Evolutionary conservation across 441 rosid species (phyloP).

Genomic region (Syzygium syzygioides): DNA sequence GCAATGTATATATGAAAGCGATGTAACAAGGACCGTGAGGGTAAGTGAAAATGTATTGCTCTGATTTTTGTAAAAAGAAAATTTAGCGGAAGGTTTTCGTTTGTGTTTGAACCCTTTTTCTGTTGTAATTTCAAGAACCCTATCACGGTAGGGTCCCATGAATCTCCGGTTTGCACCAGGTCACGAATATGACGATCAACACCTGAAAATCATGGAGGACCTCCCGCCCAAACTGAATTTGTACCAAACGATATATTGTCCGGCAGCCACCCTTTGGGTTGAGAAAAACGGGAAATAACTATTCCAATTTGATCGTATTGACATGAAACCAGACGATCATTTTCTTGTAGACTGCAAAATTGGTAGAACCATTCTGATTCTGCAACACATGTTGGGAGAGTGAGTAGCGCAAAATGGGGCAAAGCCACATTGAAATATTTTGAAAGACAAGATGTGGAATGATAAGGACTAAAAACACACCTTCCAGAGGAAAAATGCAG

Average conservation of each 20-base stretch:
- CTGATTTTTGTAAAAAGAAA: background rate
- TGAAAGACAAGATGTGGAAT: background rate
- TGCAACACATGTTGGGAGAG: background rate
- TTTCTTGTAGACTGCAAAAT: background rate
- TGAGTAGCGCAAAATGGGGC: background rate
- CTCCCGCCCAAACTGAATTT: background rate
- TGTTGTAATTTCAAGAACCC: background rate
- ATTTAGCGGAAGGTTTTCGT: background rate
- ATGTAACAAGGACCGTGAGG: background rate
- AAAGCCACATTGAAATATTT: background rate
- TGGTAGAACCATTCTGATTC: background rate
- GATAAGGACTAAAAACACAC: background rate
- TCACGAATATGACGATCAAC: background rate
- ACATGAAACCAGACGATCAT: background rate
- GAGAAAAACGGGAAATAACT: background rate
- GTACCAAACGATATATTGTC: background rate
- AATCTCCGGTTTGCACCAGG: background rate
- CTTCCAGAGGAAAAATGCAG: background rate
- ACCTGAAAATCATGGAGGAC: background rate
- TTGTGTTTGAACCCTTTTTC: background rate
- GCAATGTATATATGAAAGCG: background rate
- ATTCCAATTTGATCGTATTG: background rate
- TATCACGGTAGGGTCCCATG: background rate
- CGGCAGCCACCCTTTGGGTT: background rate
- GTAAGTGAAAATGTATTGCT: background rate